Conservation (phyloP, 2,329 filamentous ascomycete genomes). For the Penicillium sp. region DNA sequence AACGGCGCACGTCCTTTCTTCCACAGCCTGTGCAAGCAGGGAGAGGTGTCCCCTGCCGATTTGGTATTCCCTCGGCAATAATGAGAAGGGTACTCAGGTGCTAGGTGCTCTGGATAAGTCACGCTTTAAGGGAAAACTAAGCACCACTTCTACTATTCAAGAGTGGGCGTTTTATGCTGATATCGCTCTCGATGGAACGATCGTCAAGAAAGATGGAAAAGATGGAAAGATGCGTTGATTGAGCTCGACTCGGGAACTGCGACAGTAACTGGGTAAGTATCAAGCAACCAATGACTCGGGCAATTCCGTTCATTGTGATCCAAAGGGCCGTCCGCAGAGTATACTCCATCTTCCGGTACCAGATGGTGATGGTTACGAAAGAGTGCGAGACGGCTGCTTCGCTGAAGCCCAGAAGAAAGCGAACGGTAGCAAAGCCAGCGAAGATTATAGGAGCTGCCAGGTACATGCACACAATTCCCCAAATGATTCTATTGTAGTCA, state of each 20-base stretch:
- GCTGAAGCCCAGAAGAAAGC: too few relatives aligned
- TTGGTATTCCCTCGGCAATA: conserved; percentile 3
- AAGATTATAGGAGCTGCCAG: too few relatives aligned
- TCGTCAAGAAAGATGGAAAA: conserved; percentile 3
- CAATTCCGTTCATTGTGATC: too few relatives aligned
- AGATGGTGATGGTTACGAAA: too few relatives aligned
- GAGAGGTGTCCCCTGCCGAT: conserved; percentile 4
- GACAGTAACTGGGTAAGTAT: background rate
- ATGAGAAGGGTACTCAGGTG: background rate
- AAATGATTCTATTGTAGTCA: too few relatives aligned
- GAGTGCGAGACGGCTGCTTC: too few relatives aligned
- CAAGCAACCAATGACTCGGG: too few relatives aligned
- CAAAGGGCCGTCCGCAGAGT: too few relatives aligned
- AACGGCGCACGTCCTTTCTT: conserved; percentile 6
- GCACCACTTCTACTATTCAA: conserved; percentile 5
- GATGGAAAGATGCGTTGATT: too few relatives aligned
- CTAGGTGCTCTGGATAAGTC: background rate
- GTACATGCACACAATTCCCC: too few relatives aligned
- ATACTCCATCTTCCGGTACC: too few relatives aligned
- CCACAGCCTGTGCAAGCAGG: conserved; percentile 8
- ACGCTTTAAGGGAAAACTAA: conserved; percentile 7
- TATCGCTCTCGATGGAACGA: conserved; percentile 4
- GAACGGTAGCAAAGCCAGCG: too few relatives aligned
- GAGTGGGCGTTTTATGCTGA: conserved; percentile 11
- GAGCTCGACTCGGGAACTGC: conserved; percentile 3